A percentile compares a stretch with the other conserved stretches of the same genome.
These are phyloP conservation scores for Fusarium abutilonis DNA, from an alignment of 2,329 filamentous ascomycete species.

Conservation along the genomic window DNA sequence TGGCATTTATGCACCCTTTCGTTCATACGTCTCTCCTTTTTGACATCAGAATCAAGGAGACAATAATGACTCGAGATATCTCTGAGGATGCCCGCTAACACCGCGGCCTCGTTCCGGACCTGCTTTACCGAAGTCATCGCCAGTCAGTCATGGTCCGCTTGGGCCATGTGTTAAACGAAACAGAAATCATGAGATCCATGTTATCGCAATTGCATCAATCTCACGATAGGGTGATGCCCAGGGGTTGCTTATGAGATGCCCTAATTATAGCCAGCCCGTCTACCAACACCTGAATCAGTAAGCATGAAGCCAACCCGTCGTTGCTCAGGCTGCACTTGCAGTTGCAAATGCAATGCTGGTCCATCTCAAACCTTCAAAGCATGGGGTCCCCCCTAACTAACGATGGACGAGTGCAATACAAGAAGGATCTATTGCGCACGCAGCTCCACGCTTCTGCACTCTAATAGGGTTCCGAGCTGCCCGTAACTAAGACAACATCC, in stretches of 20 bases:
- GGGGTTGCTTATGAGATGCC: conserved; percentile 18
- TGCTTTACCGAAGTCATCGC: conserved; percentile 16
- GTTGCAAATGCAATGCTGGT: conserved; percentile 18
- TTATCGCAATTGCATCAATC: conserved; percentile 19
- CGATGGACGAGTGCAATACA: conserved; percentile 9
- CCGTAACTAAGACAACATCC: conserved; percentile 40
- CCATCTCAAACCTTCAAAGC: conserved; percentile 27
- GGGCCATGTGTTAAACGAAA: conserved; percentile 20
- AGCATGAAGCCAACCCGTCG: conserved; percentile 12
- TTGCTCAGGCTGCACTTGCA: conserved; percentile 24
- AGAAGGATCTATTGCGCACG: conserved; percentile 9
- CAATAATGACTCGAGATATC: not conserved
- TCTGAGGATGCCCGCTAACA: conserved; percentile 16
- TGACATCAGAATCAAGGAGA: conserved; percentile 23
- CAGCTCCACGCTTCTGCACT: conserved; percentile 40
- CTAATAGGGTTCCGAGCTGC: conserved; percentile 33
- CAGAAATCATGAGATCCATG: conserved; percentile 33
- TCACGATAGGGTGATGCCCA: conserved; percentile 12
- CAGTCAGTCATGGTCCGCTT: conserved; percentile 8
- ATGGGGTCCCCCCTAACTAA: conserved; percentile 32
- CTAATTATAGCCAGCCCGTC: conserved; percentile 25
- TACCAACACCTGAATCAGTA: conserved; percentile 2
- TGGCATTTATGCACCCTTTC: conserved; percentile 23
- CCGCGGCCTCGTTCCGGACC: conserved; percentile 29
- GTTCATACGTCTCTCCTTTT: conserved; percentile 1